Evolutionary conservation across 2,329 filamentous ascomycete species (phyloP).

Genomic region (Fusarium chaquense): DNA sequence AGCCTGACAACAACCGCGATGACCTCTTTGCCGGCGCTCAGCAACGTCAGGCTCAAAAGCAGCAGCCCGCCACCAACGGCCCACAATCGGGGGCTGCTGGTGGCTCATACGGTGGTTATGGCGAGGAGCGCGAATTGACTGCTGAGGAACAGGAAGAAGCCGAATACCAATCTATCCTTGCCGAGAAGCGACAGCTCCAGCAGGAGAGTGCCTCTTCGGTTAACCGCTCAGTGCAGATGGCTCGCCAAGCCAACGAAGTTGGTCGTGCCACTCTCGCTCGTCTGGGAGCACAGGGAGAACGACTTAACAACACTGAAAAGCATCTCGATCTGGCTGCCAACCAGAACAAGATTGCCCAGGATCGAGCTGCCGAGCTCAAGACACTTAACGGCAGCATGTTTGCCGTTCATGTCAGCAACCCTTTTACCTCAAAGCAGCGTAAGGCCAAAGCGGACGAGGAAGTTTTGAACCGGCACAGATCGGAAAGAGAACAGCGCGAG

Average conservation of each 20-base stretch:
- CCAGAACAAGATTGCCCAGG: slow-evolving; percentile 80
- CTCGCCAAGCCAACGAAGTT: slow-evolving; percentile 62
- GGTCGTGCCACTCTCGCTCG: slow-evolving; percentile 78
- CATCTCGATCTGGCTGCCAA: slow-evolving; percentile 84
- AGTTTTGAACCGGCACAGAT: slow-evolving; percentile 75
- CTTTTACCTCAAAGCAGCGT: slow-evolving; percentile 78
- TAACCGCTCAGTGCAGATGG: slow-evolving; percentile 56
- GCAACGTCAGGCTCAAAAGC: slow-evolving; percentile 60
- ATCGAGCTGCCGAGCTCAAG: slow-evolving; percentile 85
- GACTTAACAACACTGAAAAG: slow-evolving; percentile 83
- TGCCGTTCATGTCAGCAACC: slow-evolving; percentile 80
- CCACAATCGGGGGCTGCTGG: slow-evolving; percentile 45
- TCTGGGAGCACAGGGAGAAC: slow-evolving; percentile 82
- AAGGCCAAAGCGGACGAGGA: slow-evolving; percentile 74
- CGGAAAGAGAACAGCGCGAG: slow-evolving; percentile 74
- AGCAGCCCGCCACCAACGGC: slow-evolving; percentile 40
- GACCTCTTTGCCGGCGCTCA: slow-evolving; percentile 72
- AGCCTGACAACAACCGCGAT: slow-evolving; percentile 68
- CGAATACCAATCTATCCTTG: slow-evolving; percentile 73
- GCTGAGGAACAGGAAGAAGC: slow-evolving; percentile 81
- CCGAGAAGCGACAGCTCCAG: slow-evolving; percentile 74
- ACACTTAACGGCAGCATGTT: slow-evolving; percentile 93
- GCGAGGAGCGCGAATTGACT: slow-evolving; percentile 81
- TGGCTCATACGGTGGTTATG: slow-evolving; percentile 64
- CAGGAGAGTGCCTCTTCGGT: slow-evolving; percentile 71